These are phyloP conservation scores for Scleroderma bovista DNA, from an alignment of 768 basidiomycete species.

Conservation along the genomic window DNA sequence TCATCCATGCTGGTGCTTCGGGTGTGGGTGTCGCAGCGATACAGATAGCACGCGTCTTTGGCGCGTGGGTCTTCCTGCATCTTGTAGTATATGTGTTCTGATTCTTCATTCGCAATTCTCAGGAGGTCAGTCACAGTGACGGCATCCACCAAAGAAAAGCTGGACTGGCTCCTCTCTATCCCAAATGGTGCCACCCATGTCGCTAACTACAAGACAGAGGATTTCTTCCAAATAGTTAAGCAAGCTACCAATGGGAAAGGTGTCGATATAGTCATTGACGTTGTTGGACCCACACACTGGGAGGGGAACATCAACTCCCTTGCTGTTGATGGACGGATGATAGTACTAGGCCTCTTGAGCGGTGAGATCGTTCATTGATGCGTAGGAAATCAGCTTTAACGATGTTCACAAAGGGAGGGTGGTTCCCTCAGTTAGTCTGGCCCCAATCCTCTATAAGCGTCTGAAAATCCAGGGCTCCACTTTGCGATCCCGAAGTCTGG, in stretches of 20 bases:
- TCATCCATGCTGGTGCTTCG: conserved; percentile 88
- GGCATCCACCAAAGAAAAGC: conserved; percentile 79
- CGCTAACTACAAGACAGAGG: conserved; percentile 79
- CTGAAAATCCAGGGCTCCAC: conserved; percentile 88
- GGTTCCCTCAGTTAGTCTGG: conserved; percentile 50
- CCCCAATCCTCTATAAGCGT: conserved; percentile 74
- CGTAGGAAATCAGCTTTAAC: conserved; percentile 11
- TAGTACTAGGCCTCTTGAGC: conserved; percentile 57
- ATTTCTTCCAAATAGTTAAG: conserved; percentile 73
- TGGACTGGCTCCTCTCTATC: conserved; percentile 65
- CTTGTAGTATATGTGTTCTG: neutral
- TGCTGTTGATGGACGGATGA: conserved; percentile 72
- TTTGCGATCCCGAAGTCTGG: conserved; percentile 63
- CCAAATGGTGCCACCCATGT: conserved; percentile 68
- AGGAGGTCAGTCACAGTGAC: conserved; percentile 77
- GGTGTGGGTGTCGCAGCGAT: conserved; percentile 88
- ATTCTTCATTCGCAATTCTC: conserved; percentile 8
- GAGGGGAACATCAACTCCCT: conserved; percentile 64
- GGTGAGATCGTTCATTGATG: conserved; percentile 38
- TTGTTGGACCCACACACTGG: conserved; percentile 74
- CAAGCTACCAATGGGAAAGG: conserved; percentile 63
- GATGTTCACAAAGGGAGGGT: conserved; percentile 39
- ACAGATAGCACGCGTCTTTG: conserved; percentile 71
- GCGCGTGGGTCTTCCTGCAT: conserved; percentile 50
- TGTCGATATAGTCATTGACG: conserved; percentile 81